Base-by-base conservation (phyloP, 2,329 filamentous ascomycete genomes). In the Elsinoe fawcettii region DNA sequence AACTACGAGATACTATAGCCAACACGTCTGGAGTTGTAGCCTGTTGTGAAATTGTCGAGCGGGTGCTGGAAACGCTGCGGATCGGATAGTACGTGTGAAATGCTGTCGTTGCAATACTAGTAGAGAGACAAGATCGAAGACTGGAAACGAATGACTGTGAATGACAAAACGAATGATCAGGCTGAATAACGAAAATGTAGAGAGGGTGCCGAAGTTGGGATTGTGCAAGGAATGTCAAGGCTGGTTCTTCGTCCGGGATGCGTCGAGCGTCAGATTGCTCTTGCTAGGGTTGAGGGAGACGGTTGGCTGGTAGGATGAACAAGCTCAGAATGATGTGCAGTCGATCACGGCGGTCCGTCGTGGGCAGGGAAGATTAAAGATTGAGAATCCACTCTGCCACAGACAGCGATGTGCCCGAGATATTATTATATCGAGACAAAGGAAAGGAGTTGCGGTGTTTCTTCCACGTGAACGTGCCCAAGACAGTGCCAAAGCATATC, bases 261-360 rank as follows among this genome's bases (percentile, higher is more conserved):
- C 49, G 49, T 51, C 46, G 16, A 20, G 7, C 16, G 47, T 39
- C 30, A 39, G 49, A 53, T 34, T 51, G 46, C 16, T 34, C 14
- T 34, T 32, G 23, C 25, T 18, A 25, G 49, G 20, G 49, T 53
- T 36, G 49, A 53, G 34, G 18, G 20, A 34, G 30, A 25, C 30
- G 34, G 49, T 34, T 30, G 49, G 30, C 30, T 18, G 32, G 30
- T 16, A 30, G 49, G 32, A 30, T 36, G 25, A 25, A 53, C 32
- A 53, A 53, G 49, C 49, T 53, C 49, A n/a, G 41, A 44, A 16
- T 36, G 32, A 53, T 36, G 27, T 53, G 49, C 49, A 53, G 49
- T 53, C 30, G 49, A 53, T 53, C 49, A 53, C 49, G 18, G 27
- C 27, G 27, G 30, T 53, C 27, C 49, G 30, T 20, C n/a, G 6